Percentiles rank a stretch among this genome's conserved stretches.
phyloP scores from a whole-genome alignment of 192 early-diverging fungal genomes.

The Ambispora gerdemannii region DNA sequence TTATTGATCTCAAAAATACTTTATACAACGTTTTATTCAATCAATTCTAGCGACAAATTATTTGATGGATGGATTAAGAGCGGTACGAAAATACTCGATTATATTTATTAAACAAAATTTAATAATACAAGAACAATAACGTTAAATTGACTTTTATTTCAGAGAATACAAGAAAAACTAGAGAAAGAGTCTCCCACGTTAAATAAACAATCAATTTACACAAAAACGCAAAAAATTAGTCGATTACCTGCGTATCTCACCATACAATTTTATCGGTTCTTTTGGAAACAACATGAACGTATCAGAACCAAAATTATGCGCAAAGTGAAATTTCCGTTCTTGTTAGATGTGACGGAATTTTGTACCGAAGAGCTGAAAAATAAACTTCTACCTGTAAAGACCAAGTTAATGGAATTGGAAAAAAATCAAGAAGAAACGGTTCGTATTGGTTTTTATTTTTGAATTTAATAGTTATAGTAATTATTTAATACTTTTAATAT shows the following conservation, averaged over 20 bases:
- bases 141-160: conserved; percentile 13
- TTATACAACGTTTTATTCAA: neutral
- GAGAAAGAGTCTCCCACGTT: conserved; percentile 88
- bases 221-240: conserved; percentile 68
- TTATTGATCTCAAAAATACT: neutral
- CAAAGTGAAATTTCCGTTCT: conserved; percentile 91
- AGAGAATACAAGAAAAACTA: conserved; percentile 75
- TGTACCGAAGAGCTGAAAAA: conserved; percentile 79
- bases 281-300: conserved; percentile 82
- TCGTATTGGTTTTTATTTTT: too few relatives aligned
- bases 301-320: conserved; percentile 92
- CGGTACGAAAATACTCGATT: conserved; percentile 39
- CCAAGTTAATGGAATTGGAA: conserved; percentile 67
- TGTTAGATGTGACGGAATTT: conserved; percentile 82
- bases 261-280: conserved; percentile 90
- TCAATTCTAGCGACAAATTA: conserved; percentile 62
- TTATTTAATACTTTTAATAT: too few relatives aligned
- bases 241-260: conserved; percentile 88
- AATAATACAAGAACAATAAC: too few relatives aligned
- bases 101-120: too few relatives aligned
- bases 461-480: too few relatives aligned
- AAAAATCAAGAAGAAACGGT: conserved; percentile 61
- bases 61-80: conserved; percentile 67
- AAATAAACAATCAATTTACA: conserved; percentile 76
- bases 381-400: conserved; percentile 64